These are phyloP conservation scores for Xylaria sp. DNA, from an alignment of 2,329 filamentous ascomycete genomes.

Conservation along the genomic window DNA sequence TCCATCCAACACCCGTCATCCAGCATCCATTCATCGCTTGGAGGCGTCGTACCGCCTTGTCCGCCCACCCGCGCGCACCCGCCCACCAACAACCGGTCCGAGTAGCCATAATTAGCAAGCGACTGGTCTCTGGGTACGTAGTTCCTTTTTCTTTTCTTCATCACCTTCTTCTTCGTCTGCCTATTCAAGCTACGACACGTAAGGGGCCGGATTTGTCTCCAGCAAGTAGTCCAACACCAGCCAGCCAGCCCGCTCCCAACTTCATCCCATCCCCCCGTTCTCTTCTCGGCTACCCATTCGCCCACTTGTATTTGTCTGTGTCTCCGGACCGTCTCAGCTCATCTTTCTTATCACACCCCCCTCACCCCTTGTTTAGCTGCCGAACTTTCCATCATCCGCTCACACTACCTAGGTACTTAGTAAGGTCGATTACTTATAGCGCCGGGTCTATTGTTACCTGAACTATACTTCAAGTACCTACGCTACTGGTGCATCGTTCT, in stretches of 20 bases:
- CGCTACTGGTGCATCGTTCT: background rate
- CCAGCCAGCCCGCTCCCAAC: constrained; percentile 1
- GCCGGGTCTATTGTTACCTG: background rate
- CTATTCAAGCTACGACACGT: background rate
- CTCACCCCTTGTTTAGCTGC: constrained; percentile 24
- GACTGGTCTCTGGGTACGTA: constrained; percentile 29
- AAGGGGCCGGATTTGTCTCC: constrained; percentile 33
- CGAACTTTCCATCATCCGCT: constrained; percentile 3
- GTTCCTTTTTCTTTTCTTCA: background rate
- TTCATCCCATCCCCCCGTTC: background rate
- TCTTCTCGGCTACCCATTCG: background rate
- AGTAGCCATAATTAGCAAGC: constrained; percentile 41
- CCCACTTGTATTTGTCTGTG: background rate
- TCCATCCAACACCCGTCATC: constrained; percentile 1
- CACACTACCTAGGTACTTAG: background rate
- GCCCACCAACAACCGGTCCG: constrained; percentile 40
- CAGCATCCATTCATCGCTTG: constrained; percentile 14
- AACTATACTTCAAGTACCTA: background rate
- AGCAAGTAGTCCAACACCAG: background rate
- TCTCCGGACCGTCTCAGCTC: constrained; percentile 30
- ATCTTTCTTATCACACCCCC: constrained; percentile 12
- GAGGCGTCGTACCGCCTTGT: constrained; percentile 39
- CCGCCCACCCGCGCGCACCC: constrained; percentile 39
- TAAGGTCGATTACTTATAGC: constrained; percentile 10
- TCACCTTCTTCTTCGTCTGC: constrained; percentile 1